Evolutionary conservation across 2,329 filamentous ascomycete species (phyloP), one percentile per base, ranked within the genome.

Genomic region (Leptosphaerulina australis): DNA sequence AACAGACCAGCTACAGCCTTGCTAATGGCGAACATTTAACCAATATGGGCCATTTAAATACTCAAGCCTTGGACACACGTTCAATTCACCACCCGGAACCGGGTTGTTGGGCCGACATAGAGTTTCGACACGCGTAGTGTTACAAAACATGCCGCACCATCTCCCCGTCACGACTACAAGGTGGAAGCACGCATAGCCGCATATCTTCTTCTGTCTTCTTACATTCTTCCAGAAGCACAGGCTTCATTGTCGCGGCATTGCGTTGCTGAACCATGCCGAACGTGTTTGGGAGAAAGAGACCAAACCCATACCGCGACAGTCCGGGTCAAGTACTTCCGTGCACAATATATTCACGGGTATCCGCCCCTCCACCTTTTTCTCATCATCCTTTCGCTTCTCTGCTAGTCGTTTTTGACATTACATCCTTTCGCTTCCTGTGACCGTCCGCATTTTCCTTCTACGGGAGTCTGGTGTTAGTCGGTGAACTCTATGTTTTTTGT

Each of bases 401-500:
- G 24, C 40, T 39, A 26, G 8, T 36, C 20, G 21, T 41, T 39
- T n/a, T 35, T 22, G 44, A 31, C 21, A 43, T 21, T 22, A 24
- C 24, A 35, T 36, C 22, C 41, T 11, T 15, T 43, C 37, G 31
- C 25, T 51, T 34, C 22, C 5, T 41, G 21, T 15, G 15, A 5
- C 4, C 10, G 4, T 29, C 17, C 17, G 38, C 40, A n/a, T n/a
- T 15, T 20, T 28, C 18, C 4, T 11, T 29, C 9, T 14, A 4
- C 22, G 9, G 33, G 28, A 53, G 34, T 47, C 12, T 43, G 33
- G 49, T 31, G 21, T 34, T 10, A 21, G 17, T 14, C 34, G 41
- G 34, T 26, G 24, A 33, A 48, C 14, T 29, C 50, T 39, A 44
- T 48, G 34, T 59, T 60, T 58, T 58, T 48, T 41, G 41, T 25